Percentiles rank a stretch among this genome's conserved stretches.
Evolutionary conservation across 1,139 yeast genomes (phyloP).

Genomic region (Candida frijolesensis): DNA sequence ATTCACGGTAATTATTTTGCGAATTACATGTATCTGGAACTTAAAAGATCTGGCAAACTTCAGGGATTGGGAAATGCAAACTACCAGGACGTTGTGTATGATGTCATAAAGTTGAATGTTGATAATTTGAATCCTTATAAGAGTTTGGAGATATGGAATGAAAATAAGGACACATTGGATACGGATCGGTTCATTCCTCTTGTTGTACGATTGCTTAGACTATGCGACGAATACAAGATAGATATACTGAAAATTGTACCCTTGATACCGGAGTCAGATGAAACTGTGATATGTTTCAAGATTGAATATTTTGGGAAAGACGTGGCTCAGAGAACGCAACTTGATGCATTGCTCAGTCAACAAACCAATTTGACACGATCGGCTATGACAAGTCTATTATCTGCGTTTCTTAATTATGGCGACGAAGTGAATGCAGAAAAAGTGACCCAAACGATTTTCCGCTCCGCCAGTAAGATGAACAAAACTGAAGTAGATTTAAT

Average conservation of each 20-base stretch:
- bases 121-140: slow-evolving; percentile 9
- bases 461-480: slow-evolving; percentile 24
- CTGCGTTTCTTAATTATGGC: slow-evolving; percentile 29
- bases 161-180: neutral
- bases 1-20: slow-evolving; percentile 14
- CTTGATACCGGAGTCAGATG: neutral
- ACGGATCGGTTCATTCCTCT: neutral
- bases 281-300: slow-evolving; percentile 15
- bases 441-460: slow-evolving; percentile 32
- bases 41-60: neutral
- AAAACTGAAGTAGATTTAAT: slow-evolving; percentile 31
- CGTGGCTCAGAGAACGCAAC: slow-evolving; percentile 12
- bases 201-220: neutral
- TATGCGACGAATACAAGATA: neutral
- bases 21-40: slow-evolving; percentile 10
- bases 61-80: neutral
- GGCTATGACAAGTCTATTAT: slow-evolving; percentile 37
- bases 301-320: slow-evolving; percentile 20
- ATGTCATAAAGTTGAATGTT: slow-evolving; percentile 8
- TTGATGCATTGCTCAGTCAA: slow-evolving; percentile 23
- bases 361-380: slow-evolving; percentile 35
- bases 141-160: slow-evolving; percentile 6
- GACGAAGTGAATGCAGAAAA: slow-evolving; percentile 33
- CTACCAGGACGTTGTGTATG: slow-evolving; percentile 1
- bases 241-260: neutral